Evolutionary conservation across 805 yeast species (phyloP).

Genomic region (Grigorovia transvaalensis): DNA sequence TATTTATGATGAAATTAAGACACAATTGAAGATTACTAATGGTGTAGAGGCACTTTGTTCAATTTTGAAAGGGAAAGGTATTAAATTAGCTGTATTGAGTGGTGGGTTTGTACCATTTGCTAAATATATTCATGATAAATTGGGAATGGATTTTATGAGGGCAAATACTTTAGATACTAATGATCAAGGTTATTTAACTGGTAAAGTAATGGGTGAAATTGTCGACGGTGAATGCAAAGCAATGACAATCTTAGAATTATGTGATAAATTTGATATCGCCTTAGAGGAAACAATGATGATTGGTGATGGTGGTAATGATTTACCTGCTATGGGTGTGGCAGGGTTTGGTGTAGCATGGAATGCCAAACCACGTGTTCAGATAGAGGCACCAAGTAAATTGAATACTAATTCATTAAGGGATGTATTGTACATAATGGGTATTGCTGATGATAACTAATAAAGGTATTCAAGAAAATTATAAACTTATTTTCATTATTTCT

Average conservation of each 20-base stretch:
- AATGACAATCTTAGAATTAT: conserved; percentile 51
- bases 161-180: conserved; percentile 62
- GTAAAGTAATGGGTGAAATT: conserved; percentile 66
- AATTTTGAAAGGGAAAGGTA: conserved; percentile 50
- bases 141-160: conserved; percentile 76
- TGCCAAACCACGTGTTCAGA: conserved; percentile 89
- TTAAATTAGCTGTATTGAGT: conserved; percentile 74
- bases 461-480: too few relatives aligned
- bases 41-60: conserved; percentile 70
- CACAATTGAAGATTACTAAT: conserved; percentile 61
- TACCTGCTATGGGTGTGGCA: conserved; percentile 82
- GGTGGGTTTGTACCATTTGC: conserved; percentile 96
- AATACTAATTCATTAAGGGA: conserved; percentile 69
- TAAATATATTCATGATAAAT: conserved; percentile 49
- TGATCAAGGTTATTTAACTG: conserved; percentile 45
- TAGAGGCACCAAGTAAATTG: conserved; percentile 68
- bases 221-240: conserved; percentile 86
- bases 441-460: conserved; percentile 38
- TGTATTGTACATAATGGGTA: conserved; percentile 73
- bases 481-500: background rate
- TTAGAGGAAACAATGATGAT: conserved; percentile 60
- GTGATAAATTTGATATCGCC: conserved; percentile 43
- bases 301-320: conserved; percentile 96
- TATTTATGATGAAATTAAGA: conserved; percentile 71
- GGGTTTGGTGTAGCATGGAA: conserved; percentile 97